Base-by-base conservation (phyloP, 192 early-diverging fungal species). In the Coemansia sp. region DNA sequence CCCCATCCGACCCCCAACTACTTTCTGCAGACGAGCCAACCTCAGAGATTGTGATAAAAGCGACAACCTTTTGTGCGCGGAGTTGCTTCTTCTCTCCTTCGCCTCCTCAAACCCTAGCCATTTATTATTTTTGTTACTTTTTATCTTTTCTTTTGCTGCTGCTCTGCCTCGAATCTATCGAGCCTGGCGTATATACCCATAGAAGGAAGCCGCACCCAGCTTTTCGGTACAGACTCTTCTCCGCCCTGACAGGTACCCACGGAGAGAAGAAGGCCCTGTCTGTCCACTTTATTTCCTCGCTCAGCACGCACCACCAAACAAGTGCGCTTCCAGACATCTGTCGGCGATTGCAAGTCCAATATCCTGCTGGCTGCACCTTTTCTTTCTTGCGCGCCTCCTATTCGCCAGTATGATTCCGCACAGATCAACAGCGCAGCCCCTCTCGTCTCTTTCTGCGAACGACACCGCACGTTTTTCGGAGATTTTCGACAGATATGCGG, bases 401-500 rank as follows among this genome's bases (percentile, higher is more conserved):
- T 56, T 56, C 54, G 54, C 54, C 34, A 56, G 15, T 34, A 56
- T 56, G 54, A 29, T 56, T 56, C 54, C 54, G 54, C 54, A 56
- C 54, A 56, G 54, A 56, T 56, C 54, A 56, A 15, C 54, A 56
- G 11, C 54, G 25, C 54, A 54, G 22, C 23, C 2, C n/a, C n/a
- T n/a, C 23, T 32, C 29, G 9, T 14, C 62, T 25, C 66, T 81
- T 38, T 60, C 78, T 22, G 60, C 73, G 25, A 57, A 34, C 73
- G 73, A 81, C 41, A 41, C 63, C 29, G 66, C 73, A 29, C 78
- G 70, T 23, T 58, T 73, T 45, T 68, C 63, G 66, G 73, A 59
- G 60, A 60, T 85, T 41, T 76, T 85, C 46, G 73, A 79, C 52
- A 58, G 61, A 15, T 59, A 73, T 57, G 84, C 84, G 29, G 75